phyloP scores from a whole-genome alignment of 352 stramenopile genomes.

The Phytophthora macrochlamydospora region DNA sequence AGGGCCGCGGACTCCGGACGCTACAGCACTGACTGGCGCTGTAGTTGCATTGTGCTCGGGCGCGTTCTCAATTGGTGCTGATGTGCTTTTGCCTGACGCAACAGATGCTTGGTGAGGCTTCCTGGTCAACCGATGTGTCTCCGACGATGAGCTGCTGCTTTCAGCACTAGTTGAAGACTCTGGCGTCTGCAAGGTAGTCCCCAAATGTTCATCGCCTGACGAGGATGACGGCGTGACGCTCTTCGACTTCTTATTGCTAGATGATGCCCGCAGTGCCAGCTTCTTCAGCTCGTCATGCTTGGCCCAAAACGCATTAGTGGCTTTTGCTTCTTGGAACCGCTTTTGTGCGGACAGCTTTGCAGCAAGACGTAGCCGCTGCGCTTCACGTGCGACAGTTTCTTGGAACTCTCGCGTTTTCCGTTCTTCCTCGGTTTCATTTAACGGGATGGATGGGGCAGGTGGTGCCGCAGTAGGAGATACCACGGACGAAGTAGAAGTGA shows the following conservation, averaged over 20 bases:
- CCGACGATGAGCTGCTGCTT: conserved; percentile 1
- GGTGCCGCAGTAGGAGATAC: conserved; percentile 1
- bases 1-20: conserved; percentile 16
- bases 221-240: conserved; percentile 13
- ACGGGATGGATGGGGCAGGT: neutral
- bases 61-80: conserved; percentile 2
- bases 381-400: conserved; percentile 69
- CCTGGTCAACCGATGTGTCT: neutral
- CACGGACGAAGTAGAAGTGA: neutral
- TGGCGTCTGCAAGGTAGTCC: conserved; percentile 6
- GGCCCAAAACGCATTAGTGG: conserved; percentile 64
- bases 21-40: conserved; percentile 1
- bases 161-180: conserved; percentile 12
- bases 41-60: neutral
- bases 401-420: conserved; percentile 58
- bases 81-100: neutral
- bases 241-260: conserved; percentile 15
- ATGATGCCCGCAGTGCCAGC: conserved; percentile 21
- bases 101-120: neutral
- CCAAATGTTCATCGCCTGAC: conserved; percentile 15
- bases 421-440: conserved; percentile 41
- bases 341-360: conserved; percentile 78
- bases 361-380: conserved; percentile 62
- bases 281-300: conserved; percentile 65
- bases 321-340: conserved; percentile 75